phyloP scores from a whole-genome alignment of 2,329 filamentous ascomycete genomes.

The Xenoacremonium recifei region DNA sequence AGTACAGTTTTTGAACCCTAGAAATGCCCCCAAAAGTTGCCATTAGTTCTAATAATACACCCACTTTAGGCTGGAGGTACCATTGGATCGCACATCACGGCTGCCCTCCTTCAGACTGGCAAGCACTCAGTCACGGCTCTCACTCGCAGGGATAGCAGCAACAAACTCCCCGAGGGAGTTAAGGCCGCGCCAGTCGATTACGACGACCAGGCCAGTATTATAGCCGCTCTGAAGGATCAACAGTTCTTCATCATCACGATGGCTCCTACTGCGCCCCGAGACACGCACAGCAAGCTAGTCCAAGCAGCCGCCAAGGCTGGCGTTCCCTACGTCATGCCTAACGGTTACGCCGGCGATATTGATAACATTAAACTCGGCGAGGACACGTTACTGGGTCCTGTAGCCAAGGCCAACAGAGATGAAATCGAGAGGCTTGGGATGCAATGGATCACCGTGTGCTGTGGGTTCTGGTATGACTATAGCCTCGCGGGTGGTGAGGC shows the following conservation, averaged over 20 bases:
- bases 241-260: constrained; percentile 50
- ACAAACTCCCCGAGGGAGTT: constrained; percentile 39
- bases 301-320: constrained; percentile 45
- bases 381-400: constrained; percentile 1
- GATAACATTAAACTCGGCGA: constrained; percentile 1
- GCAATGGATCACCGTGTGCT: constrained; percentile 7
- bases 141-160: constrained; percentile 40
- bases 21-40: constrained; percentile 24
- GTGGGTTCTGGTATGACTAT: constrained; percentile 13
- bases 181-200: constrained; percentile 40
- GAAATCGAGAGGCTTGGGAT: constrained; percentile 7
- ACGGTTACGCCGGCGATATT: constrained; percentile 35
- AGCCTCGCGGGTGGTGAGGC: constrained; percentile 1
- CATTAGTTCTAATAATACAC: not conserved
- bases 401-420: not conserved
- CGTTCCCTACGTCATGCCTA: constrained; percentile 47
- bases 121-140: constrained; percentile 51
- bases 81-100: constrained; percentile 32
- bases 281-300: constrained; percentile 41
- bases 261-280: constrained; percentile 30
- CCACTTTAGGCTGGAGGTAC: constrained; percentile 34
- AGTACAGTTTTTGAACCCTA: constrained; percentile 14
- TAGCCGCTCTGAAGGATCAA: constrained; percentile 47
- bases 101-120: constrained; percentile 42
- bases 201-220: constrained; percentile 36